Percentiles rank a stretch among this genome's conserved stretches.
Evolutionary conservation across 441 rosid genomes (phyloP).

Genomic region (Capsella rubella): DNA sequence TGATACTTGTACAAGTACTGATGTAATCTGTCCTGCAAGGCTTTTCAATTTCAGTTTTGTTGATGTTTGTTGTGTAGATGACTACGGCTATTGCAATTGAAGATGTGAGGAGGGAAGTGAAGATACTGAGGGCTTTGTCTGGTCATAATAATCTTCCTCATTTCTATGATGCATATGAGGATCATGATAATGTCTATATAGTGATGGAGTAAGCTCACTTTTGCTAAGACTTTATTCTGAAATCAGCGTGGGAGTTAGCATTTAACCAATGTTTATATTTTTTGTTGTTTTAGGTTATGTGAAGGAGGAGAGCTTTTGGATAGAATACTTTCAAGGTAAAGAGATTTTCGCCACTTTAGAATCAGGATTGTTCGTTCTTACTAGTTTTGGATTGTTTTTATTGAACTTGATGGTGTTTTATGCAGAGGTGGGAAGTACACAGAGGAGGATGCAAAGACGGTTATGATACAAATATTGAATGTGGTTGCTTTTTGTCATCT

Average conservation of each 20-base stretch:
- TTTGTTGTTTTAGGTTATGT: slow-evolving; percentile 67
- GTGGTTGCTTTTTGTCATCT: slow-evolving; percentile 97
- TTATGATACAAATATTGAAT: slow-evolving; percentile 83
- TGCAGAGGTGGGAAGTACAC: slow-evolving; percentile 97
- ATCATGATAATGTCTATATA: slow-evolving; percentile 84
- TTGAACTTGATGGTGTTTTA: background rate
- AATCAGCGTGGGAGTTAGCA: background rate
- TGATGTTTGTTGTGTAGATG: slow-evolving; percentile 62
- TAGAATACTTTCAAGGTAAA: slow-evolving; percentile 94
- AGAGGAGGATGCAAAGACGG: slow-evolving; percentile 93
- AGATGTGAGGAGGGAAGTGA: slow-evolving; percentile 98
- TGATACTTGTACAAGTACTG: background rate
- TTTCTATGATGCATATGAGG: slow-evolving; percentile 92
- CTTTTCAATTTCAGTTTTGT: slow-evolving; percentile 5
- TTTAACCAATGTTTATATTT: slow-evolving; percentile 24
- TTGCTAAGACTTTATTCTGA: background rate
- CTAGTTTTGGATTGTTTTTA: background rate
- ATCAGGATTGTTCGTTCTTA: background rate
- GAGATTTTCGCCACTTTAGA: background rate
- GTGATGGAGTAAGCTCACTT: slow-evolving; percentile 90
- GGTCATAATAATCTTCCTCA: slow-evolving; percentile 84
- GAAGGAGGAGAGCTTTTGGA: slow-evolving; percentile 99
- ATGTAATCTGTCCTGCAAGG: background rate
- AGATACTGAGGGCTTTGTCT: slow-evolving; percentile 84
- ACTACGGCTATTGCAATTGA: slow-evolving; percentile 97